These are phyloP conservation scores for Conidiobolus incongruus DNA, from an alignment of 371 early-diverging fungal genomes.

Conservation along the genomic window DNA sequence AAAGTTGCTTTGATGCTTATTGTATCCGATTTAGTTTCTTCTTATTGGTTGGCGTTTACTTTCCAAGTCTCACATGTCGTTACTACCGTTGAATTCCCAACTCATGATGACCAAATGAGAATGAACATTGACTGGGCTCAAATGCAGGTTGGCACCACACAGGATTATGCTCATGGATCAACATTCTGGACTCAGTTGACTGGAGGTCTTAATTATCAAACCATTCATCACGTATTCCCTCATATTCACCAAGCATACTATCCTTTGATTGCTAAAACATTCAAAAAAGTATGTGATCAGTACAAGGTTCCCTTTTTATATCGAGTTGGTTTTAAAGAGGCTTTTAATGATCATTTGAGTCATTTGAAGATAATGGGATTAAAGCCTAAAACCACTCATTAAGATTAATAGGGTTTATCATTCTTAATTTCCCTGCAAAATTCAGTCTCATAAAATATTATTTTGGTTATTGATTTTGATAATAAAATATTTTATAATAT, in stretches of 20 bases:
- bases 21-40: constrained; percentile 17
- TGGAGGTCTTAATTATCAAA: constrained; percentile 30
- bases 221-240: constrained; percentile 32
- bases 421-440: no score
- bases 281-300: constrained; percentile 19
- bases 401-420: no score
- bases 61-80: constrained; percentile 40
- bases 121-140: constrained; percentile 28
- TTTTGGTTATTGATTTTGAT: no score
- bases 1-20: constrained; percentile 14
- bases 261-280: constrained; percentile 17
- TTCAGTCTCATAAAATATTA: no score
- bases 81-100: constrained; percentile 15
- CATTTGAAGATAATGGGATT: no score
- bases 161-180: constrained; percentile 30
- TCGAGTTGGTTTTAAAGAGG: neutral
- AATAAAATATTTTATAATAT: no score
- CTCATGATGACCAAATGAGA: constrained; percentile 14
- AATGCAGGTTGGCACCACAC: constrained; percentile 28
- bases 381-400: no score
- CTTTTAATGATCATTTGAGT: no score
- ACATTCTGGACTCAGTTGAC: constrained; percentile 21
- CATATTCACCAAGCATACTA: constrained; percentile 26
- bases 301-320: constrained; percentile 1
- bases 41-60: constrained; percentile 26